Evolutionary conservation across 2,329 filamentous ascomycete genomes (phyloP), one percentile per base, ranked within the genome.

Genomic region (Colletotrichum sidae): DNA sequence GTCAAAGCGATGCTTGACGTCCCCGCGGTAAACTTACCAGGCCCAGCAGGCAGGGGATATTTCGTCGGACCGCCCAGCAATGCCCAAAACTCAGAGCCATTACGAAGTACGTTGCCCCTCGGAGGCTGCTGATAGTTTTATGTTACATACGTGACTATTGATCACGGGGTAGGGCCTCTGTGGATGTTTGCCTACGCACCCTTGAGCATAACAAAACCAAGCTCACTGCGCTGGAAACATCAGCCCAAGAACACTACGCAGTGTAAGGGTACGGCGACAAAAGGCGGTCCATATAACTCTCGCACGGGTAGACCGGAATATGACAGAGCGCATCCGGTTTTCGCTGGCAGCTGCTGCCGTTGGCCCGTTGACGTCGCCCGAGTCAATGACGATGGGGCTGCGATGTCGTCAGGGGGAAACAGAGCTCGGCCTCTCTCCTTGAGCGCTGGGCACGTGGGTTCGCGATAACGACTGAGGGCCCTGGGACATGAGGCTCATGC

Each of bases 401-500:
- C 47, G 44, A 38, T 53, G 17, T 47, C 56, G 34, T 55, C 44
- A 50, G 50, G 45, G 49, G 60, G 55, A 58, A 51, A 37, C 12
- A 50, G 38, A 54, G 53, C 42, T 63, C 53, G 47, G 59, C 52
- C 53, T 41, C 44, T 62, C 37, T 56, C 58, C 52, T 25, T 44
- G 51, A 44, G 46, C 51, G 38, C 37, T 46, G 46, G n/a, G 47
- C 54, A 63, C 60, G 47, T 63, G 47, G 51, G 25, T 46, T 56
- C 9, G 9, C 4, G 12, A 25, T n/a, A 6, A 51, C 25, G 46
- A 51, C 25, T 42, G 57, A 52, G 35, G 39, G 45, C 12, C 53
- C 38, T 42, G 15, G 47, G 53, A 53, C 53, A 52, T 52, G 58
- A 56, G 52, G 52, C 58, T 63, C 63, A 66, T 56, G 58, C 52